A percentile compares a stretch with the other conserved stretches of the same genome.
Evolutionary conservation across 768 basidiomycete species (phyloP).

Genomic region (Phylloporus sp.): DNA sequence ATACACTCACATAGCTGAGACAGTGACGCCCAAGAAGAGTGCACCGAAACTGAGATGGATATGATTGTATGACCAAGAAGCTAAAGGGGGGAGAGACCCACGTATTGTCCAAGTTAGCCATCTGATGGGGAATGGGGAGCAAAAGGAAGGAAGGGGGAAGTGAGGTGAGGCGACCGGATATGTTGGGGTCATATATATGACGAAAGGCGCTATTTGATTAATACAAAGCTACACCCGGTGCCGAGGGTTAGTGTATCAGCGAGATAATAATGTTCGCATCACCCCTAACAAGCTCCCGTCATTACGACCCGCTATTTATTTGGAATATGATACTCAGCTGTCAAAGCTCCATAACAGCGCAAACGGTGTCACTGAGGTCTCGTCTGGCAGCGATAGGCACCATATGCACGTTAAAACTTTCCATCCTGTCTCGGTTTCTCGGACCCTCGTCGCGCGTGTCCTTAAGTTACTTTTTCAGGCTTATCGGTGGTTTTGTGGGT

Average conservation of each 20-base stretch:
- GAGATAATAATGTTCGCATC: background rate
- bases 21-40: slow-evolving; percentile 48
- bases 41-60: slow-evolving; percentile 43
- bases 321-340: no score
- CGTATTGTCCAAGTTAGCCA: slow-evolving; percentile 34
- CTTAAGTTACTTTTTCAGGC: no score
- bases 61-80: background rate
- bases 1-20: slow-evolving; percentile 48
- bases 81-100: slow-evolving; percentile 18
- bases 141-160: background rate
- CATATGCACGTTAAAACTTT: no score
- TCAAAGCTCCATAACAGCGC: no score
- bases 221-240: background rate
- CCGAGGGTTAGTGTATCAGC: no score
- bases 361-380: no score
- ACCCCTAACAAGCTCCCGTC: background rate
- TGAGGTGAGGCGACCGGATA: background rate
- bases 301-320: background rate
- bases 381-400: no score
- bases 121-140: background rate
- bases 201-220: background rate
- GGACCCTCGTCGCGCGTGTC: no score
- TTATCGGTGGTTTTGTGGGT: no score
- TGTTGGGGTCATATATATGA: background rate
- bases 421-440: no score